Evolutionary conservation across 768 basidiomycete species (phyloP), one percentile per base, ranked within the genome.

Genomic region (Daedaleopsis nitida): DNA sequence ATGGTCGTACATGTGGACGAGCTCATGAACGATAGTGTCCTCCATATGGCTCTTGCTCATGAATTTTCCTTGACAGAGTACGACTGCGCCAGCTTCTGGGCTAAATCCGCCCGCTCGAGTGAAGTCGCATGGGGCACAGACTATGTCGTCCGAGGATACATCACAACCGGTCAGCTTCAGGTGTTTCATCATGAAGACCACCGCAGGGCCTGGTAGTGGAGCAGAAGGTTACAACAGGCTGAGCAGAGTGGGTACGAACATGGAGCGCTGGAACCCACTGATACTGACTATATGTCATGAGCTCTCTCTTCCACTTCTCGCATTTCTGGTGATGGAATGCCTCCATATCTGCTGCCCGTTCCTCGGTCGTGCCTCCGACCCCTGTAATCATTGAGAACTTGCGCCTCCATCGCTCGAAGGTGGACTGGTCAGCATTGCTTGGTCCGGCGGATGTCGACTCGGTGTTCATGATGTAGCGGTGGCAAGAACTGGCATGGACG

Each of bases 1-100:
- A 64, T 96, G 92, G 73, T 99, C 97, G 72, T 92, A 98, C 83
- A 94, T 87, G 71, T 98, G 97, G 24, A 98, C 76, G 49, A 98
- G 83, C 72, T 99, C 97, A 70, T 99, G 97, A 21, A 91, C 83
- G 37, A 99, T 78, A 34, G 96, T 96, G 69, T 93, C 86, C 74
- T 98, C 95, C 90, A 96, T 89, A 67, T 97, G 94, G 38, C 82
- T 83, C 71, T 92, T 88, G 73, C 80, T 84, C 72, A 86, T 82
- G 68, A 95, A 90, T 51, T 88, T 83, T 48, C 94, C 91, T 62
- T 94, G 86, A 71, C 96, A 99, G 2, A 99, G 78, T 8, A 94
- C 74, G 24, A 98, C 85, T 3, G 88, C 89, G 16, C 92, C 91
- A 14, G 85, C 83, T 5, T 89, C 83, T 1, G 92, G 88, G 34